These are phyloP conservation scores for Thuidium tamariscinum DNA, from an alignment of 225 moss, liverwort and hornwort genomes.

Conservation along the genomic window DNA sequence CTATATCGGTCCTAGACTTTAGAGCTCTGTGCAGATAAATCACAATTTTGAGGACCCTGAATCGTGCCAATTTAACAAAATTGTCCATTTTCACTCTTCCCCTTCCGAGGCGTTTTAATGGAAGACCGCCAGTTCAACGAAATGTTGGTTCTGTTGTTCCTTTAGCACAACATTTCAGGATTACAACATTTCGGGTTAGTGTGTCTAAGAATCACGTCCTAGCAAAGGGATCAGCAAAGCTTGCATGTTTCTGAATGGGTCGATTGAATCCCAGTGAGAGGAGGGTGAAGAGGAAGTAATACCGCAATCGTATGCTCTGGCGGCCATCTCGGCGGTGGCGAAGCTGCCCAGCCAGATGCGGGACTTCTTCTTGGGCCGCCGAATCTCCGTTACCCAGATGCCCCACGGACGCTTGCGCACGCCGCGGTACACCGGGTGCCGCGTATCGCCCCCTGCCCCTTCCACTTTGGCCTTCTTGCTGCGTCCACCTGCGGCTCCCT, in stretches of 20 bases:
- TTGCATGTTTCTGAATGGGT: neutral
- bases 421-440: constrained; percentile 47
- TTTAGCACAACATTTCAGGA: neutral
- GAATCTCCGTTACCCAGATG: constrained; percentile 55
- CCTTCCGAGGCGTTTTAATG: too few relatives aligned
- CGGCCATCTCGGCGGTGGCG: constrained; percentile 52
- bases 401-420: constrained; percentile 48
- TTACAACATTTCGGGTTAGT: neutral
- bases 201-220: neutral
- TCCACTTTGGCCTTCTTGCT: constrained; percentile 23
- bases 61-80: too few relatives aligned
- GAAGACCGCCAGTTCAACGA: too few relatives aligned
- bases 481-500: neutral
- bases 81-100: too few relatives aligned
- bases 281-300: neutral
- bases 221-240: neutral
- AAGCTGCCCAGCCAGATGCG: constrained; percentile 54
- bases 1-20: too few relatives aligned
- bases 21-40: too few relatives aligned
- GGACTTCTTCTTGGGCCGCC: constrained; percentile 45
- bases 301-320: constrained; percentile 43
- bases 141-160: neutral
- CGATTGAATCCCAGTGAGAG: neutral
- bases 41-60: too few relatives aligned
- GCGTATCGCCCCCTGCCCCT: constrained; percentile 2